A percentile compares a stretch with the other conserved stretches of the same genome.
Evolutionary conservation across 345 rosid genomes (phyloP).

Genomic region (Ailanthus altissimus): DNA sequence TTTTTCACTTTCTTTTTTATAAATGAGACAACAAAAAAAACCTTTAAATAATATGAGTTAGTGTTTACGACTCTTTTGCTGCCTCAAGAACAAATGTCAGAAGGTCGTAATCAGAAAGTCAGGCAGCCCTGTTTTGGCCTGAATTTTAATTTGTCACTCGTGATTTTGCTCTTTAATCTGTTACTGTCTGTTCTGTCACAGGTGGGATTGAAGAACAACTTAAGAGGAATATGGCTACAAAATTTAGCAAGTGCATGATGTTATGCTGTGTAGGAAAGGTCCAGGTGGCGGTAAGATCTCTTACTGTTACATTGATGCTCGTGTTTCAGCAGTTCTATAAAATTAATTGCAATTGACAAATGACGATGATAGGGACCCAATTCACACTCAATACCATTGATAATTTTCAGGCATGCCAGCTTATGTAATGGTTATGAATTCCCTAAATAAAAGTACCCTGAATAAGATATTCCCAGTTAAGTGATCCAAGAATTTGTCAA

Average conservation of each 20-base stretch:
- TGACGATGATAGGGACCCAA: no score
- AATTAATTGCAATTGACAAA: no score
- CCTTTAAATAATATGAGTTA: not conserved
- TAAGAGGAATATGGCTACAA: slow-evolving; percentile 36
- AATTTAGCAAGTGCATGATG: slow-evolving; percentile 40
- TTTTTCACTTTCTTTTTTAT: not conserved
- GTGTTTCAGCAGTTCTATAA: not conserved
- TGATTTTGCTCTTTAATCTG: not conserved
- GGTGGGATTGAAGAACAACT: slow-evolving; percentile 10
- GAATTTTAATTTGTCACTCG: not conserved
- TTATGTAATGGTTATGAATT: no score
- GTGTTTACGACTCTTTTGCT: not conserved
- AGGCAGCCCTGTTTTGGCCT: not conserved
- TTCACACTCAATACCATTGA: no score
- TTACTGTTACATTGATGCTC: not conserved
- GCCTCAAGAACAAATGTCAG: not conserved
- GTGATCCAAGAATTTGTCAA: no score
- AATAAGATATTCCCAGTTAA: no score
- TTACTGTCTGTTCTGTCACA: not conserved
- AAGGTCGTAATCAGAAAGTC: not conserved
- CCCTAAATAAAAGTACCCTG: no score
- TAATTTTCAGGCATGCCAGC: no score
- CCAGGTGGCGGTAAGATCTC: slow-evolving; percentile 39
- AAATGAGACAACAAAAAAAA: no score
- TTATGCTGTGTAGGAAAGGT: slow-evolving; percentile 40